Base-by-base conservation (phyloP, 176 grass and related monocot species). In the Rhynchospora tenuis region DNA sequence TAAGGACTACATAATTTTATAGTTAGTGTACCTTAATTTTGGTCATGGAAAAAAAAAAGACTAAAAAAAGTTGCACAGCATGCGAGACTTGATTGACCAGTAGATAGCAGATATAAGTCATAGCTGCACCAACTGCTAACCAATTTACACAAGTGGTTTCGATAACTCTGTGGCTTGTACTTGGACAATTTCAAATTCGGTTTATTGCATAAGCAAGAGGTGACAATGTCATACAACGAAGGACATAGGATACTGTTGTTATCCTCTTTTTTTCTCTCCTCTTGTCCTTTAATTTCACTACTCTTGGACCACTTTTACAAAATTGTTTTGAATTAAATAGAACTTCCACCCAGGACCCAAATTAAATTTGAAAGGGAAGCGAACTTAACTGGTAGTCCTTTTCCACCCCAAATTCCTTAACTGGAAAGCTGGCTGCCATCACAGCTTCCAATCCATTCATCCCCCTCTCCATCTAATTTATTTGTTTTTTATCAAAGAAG, bases 351-450 rank as follows among this genome's bases (percentile, higher is more conserved):
- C n/a, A 0, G 46, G 28, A 79, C 82, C 86, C 86, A 92, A 93
- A 89, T 97, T 88, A 0, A 85, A 83, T 0, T 88, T 84, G 81
- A 86, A 80, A 74, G 33, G 33, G 33, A 38, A 38, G 3, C 33
- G 33, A 38, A 38, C 33, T 38, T 38, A 38, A 38, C 33, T 38
- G 33, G 33, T 38, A 38, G 33, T 83, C 55, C 60, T 75, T 81
- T 28, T 66, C 83, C 88, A 38, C 33, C 51, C 76, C 87, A 88
- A 97, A 68, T 64, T 86, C 93, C 15, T 76, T 73, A 83, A 88
- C 91, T 45, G 94, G 94, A 85, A 93, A 93, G 48, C 77, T 86
- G 38, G 83, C 86, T 85, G 89, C 85, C 60, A 93, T 58, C 29
- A 86, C 79, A 26, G 83, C 87, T 68, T 97, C 94, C 83, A 87